These are phyloP conservation scores for Talaromyces ruber DNA, from an alignment of 495 filamentous ascomycete genomes.

Conservation along the genomic window DNA sequence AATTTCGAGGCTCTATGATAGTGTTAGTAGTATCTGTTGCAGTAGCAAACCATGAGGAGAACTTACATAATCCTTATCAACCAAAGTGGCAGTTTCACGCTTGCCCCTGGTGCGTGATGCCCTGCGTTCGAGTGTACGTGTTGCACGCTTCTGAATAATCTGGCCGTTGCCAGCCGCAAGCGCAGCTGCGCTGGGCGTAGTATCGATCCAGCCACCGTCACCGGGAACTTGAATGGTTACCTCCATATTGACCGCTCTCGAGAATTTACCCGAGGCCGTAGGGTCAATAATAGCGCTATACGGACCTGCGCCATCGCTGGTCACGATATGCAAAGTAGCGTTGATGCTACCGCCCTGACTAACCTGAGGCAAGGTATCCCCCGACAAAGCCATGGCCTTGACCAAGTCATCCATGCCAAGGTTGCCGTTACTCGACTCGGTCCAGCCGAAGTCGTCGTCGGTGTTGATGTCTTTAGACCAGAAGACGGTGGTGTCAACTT, in stretches of 20 bases:
- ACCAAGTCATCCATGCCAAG: neutral
- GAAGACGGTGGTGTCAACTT: conserved; percentile 1
- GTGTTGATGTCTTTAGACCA: neutral
- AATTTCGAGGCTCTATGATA: conserved; percentile 11
- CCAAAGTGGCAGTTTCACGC: neutral
- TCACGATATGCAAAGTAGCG: conserved; percentile 29
- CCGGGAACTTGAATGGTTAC: neutral
- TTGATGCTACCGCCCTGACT: conserved; percentile 20
- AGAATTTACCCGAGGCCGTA: conserved; percentile 24
- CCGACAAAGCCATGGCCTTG: conserved; percentile 23
- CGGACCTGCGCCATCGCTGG: conserved; percentile 29
- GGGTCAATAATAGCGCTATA: conserved; percentile 26
- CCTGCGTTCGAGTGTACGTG: too few species aligned
- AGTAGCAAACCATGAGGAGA: neutral
- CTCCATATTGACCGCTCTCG: conserved; percentile 7
- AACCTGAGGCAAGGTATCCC: conserved; percentile 25
- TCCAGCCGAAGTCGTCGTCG: neutral
- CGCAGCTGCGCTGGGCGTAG: neutral
- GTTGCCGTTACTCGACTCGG: neutral
- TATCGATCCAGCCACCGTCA: neutral
- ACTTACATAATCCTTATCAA: conserved; percentile 20
- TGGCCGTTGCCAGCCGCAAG: conserved; percentile 13
- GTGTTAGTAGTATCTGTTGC: neutral
- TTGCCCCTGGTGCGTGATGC: too few species aligned
- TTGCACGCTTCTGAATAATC: conserved; percentile 6